Evolutionary conservation across 176 grass and related monocot genomes (phyloP).

Genomic region (Ananas comosus): DNA sequence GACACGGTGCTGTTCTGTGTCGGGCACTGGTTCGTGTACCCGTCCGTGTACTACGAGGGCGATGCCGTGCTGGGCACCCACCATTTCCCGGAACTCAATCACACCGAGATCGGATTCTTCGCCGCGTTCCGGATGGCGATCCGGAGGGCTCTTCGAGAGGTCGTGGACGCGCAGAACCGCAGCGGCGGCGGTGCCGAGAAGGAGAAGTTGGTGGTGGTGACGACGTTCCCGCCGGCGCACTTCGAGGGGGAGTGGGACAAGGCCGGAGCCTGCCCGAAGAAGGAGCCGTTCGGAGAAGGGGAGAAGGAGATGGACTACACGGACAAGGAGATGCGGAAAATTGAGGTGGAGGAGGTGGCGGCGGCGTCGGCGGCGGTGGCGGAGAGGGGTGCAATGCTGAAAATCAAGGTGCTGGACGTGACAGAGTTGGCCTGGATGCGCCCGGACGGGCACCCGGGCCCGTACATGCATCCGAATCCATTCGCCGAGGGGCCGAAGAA

Average conservation of each 20-base stretch:
- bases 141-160: conserved; percentile 39
- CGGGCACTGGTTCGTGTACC: conserved; percentile 85
- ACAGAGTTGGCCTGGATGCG: conserved; percentile 51
- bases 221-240: conserved; percentile 79
- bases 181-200: not conserved
- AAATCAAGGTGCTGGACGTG: conserved; percentile 43
- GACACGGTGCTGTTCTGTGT: conserved; percentile 59
- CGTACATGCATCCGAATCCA: conserved; percentile 51
- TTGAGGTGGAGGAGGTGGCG: conserved; percentile 39
- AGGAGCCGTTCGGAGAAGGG: conserved; percentile 40
- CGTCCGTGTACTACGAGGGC: conserved; percentile 64
- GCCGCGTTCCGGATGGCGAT: conserved; percentile 57
- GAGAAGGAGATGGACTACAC: conserved; percentile 46
- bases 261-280: conserved; percentile 45
- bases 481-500: conserved; percentile 35
- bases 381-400: conserved; percentile 7
- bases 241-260: conserved; percentile 81
- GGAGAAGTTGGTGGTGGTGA: conserved; percentile 45
- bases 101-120: conserved; percentile 74
- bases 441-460: conserved; percentile 55
- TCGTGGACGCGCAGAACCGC: conserved; percentile 18
- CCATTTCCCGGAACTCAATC: conserved; percentile 56
- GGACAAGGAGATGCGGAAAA: conserved; percentile 45
- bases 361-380: not conserved
- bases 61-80: conserved; percentile 58